Conservation (phyloP, 176 grass and related monocot genomes). For the Eremochloa ophiuroides region DNA sequence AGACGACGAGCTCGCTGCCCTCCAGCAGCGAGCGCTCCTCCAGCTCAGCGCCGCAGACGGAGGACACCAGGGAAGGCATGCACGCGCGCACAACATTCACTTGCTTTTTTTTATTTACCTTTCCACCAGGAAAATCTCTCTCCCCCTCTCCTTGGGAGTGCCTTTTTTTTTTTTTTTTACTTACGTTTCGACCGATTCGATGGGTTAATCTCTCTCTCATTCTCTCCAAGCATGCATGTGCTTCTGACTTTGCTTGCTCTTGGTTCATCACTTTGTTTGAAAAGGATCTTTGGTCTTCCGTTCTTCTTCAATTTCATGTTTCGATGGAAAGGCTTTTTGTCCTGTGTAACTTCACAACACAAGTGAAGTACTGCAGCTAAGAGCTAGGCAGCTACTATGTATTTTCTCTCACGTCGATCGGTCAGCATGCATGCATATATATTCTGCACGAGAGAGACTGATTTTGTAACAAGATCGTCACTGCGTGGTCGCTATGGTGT, state of each 20-base stretch:
- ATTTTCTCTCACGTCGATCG: neutral
- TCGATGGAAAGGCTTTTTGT: neutral
- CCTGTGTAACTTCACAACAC: neutral
- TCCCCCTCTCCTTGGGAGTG: neutral
- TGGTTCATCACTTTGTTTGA: neutral
- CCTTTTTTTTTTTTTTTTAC: too few relatives aligned
- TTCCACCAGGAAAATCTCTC: neutral
- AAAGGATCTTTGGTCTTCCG: neutral
- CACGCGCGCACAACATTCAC: neutral
- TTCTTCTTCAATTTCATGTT: neutral
- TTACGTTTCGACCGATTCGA: neutral
- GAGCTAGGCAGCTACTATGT: too few relatives aligned
- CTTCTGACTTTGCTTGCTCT: neutral
- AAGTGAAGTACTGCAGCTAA: too few relatives aligned
- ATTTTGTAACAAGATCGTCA: neutral
- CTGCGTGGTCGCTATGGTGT: neutral
- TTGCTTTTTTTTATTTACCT: too few relatives aligned
- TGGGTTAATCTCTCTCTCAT: neutral
- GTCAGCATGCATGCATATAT: neutral
- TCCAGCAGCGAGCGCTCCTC: conserved; percentile 96
- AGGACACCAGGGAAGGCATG: conserved; percentile 57
- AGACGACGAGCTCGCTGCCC: conserved; percentile 59
- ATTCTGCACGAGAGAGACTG: neutral
- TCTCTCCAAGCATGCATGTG: neutral
- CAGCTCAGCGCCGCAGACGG: conserved; percentile 56